Evolutionary conservation across 148 eudicot genomes (phyloP), one percentile per base, ranked within the genome.

Genomic region (Chenopodium quinoa): DNA sequence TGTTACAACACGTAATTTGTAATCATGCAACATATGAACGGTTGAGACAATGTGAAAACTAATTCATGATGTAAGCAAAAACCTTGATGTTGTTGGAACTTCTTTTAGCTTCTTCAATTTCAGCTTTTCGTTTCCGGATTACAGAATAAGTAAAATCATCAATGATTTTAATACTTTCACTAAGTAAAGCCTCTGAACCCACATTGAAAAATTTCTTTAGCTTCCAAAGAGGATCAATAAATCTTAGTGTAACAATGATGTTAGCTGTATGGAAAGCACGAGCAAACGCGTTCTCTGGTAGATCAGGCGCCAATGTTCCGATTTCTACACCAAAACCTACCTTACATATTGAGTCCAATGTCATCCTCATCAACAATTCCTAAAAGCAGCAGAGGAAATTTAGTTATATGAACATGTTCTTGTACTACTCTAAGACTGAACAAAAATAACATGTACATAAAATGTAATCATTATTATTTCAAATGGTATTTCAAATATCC

Each of bases 241-340:
- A 93, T 65, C 99, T 83, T 67, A 96, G 98, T 29, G 97, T 96
- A 5, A 96, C 99, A 50, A 90, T 92, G 12, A 90, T 89, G 79
- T 96, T 93, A 78, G 99, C 95, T 16, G 88, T 88, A 75, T 96
- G 98, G 81, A 96, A 96, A 17, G 98, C 98, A 74, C 82, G 78
- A 22, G 97, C 99, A 86, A 96, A 92, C 12, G 76, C 29, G 73
- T 92, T 93, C 4, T 93, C 89, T 12, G 98, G 95, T 52, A 96
- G 76, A 44, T 93, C 84, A 0, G 95, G 90, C 77, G 88, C 92
- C 85, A 96, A 80, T 77, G 98, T 93, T 73, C 98, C 98, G 56
- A 93, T 96, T 82, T 93, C 99, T 27, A 92, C 98, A 13, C 99
- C 99, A 86, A 95, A 96, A 32, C 98, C 98, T 77, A 96, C 99